Evolutionary conservation across 2,329 filamentous ascomycete species (phyloP).

Genomic region (Lachnellula occidentalis): DNA sequence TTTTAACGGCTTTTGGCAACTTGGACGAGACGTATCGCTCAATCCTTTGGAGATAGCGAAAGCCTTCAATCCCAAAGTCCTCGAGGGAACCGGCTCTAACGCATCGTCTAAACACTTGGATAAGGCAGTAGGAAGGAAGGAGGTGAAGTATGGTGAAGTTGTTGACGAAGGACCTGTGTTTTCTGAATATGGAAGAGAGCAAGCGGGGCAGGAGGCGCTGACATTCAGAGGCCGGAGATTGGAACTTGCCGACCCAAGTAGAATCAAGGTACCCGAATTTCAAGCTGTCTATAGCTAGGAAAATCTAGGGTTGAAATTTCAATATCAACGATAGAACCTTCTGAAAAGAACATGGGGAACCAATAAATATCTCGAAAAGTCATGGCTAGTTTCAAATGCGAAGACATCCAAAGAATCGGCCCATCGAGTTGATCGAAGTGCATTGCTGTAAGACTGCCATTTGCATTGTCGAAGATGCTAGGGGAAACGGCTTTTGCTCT

Average conservation of each 20-base stretch:
- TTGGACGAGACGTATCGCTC: slow-evolving; percentile 5
- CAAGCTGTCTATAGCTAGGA: slow-evolving; percentile 1
- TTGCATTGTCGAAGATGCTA: no score
- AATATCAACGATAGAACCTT: neutral
- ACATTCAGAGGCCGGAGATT: neutral
- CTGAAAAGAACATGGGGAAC: no score
- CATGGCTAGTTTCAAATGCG: no score
- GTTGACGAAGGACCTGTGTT: neutral
- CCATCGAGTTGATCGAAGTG: no score
- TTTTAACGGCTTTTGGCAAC: slow-evolving; percentile 8
- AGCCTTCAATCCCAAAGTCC: slow-evolving; percentile 9
- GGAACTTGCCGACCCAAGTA: slow-evolving; percentile 1
- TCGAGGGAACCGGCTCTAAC: slow-evolving; percentile 7
- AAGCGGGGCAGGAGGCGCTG: neutral
- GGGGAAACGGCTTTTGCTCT: neutral
- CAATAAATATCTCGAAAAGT: no score
- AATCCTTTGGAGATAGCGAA: slow-evolving; percentile 11
- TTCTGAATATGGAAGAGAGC: neutral
- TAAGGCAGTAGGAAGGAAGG: neutral
- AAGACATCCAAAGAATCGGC: no score
- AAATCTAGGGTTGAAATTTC: neutral
- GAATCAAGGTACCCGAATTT: neutral
- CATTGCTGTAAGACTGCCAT: no score
- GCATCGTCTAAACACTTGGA: neutral
- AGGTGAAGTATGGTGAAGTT: slow-evolving; percentile 6